phyloP scores from a whole-genome alignment of 306 rosid species.

The Citrullus amarus region DNA sequence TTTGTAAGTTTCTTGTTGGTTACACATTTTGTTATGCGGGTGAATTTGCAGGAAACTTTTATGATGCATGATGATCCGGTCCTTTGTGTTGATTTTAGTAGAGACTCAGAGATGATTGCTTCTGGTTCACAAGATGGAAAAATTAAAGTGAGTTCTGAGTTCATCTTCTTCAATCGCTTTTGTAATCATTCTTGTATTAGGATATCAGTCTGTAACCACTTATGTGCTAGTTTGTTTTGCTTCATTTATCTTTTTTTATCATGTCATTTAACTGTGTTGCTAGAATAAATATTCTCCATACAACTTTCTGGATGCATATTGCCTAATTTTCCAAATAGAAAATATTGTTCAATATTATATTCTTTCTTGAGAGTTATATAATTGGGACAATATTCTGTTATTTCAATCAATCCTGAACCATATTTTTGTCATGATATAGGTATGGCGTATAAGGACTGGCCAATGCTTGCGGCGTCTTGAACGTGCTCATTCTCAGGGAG shows the following conservation, averaged over 20 bases:
- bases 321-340: neutral
- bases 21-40: slow-evolving; percentile 21
- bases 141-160: slow-evolving; percentile 62
- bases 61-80: slow-evolving; percentile 98
- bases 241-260: neutral
- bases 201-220: neutral
- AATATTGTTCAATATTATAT: neutral
- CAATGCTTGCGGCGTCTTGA: slow-evolving; percentile 99
- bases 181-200: neutral
- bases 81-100: slow-evolving; percentile 90
- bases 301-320: neutral
- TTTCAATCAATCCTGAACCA: neutral
- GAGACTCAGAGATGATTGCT: slow-evolving; percentile 93
- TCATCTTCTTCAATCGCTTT: slow-evolving; percentile 5
- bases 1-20: neutral
- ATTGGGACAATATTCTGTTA: neutral
- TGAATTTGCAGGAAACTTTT: slow-evolving; percentile 71
- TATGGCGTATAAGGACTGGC: slow-evolving; percentile 96
- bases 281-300: neutral
- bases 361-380: neutral
- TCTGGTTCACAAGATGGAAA: slow-evolving; percentile 97
- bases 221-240: neutral
- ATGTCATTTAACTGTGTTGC: neutral
- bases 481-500: slow-evolving; percentile 92
- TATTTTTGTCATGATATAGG: slow-evolving; percentile 26